These are phyloP conservation scores for Cladosporium sp. DNA, from an alignment of 2,329 filamentous ascomycete species.

Conservation along the genomic window DNA sequence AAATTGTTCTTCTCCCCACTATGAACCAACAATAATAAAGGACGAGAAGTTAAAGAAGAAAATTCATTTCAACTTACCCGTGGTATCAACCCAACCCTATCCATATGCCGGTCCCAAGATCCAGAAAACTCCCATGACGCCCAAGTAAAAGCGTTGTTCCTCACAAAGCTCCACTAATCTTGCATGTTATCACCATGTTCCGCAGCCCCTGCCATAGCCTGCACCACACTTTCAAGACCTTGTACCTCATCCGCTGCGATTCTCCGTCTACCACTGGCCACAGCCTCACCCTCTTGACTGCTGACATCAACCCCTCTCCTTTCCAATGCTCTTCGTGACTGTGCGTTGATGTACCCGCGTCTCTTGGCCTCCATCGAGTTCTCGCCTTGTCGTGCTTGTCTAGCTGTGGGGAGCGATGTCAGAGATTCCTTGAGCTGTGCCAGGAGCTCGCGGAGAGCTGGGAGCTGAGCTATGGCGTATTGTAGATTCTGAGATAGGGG, in stretches of 20 bases:
- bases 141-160: too few species aligned
- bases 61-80: background rate
- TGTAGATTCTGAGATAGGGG: conserved; percentile 66
- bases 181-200: conserved; percentile 8
- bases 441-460: conserved; percentile 69
- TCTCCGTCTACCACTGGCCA: background rate
- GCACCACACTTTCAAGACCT: conserved; percentile 35
- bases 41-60: background rate
- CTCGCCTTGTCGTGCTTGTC: conserved; percentile 30
- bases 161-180: background rate
- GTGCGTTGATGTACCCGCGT: conserved; percentile 76
- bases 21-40: too few species aligned
- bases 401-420: conserved; percentile 22
- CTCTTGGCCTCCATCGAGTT: conserved; percentile 62
- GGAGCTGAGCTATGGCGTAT: conserved; percentile 80
- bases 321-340: conserved; percentile 74
- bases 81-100: background rate
- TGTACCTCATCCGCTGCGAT: conserved; percentile 30
- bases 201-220: conserved; percentile 26
- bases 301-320: conserved; percentile 58
- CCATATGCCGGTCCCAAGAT: background rate
- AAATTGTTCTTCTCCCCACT: too few species aligned
- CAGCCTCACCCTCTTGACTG: background rate
- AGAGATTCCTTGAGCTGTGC: conserved; percentile 47
- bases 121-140: background rate